phyloP scores from a whole-genome alignment of 2,329 filamentous ascomycete genomes.

The Dothistroma septosporum region DNA sequence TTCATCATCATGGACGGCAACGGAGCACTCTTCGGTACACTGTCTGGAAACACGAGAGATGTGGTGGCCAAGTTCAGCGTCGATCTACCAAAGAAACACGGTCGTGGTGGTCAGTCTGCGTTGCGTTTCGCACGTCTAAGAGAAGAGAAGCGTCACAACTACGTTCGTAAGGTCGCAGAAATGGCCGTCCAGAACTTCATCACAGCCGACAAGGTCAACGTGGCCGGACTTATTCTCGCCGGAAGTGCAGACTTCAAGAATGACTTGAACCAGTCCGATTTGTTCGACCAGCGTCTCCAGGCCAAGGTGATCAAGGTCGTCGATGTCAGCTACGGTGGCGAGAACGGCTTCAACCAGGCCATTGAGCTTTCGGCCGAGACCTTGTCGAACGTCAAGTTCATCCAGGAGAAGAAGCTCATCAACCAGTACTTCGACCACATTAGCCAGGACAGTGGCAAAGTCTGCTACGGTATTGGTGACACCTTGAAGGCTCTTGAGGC shows the following conservation, averaged over 20 bases:
- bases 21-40: conserved; percentile 90
- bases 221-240: conserved; percentile 88
- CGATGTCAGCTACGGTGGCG: conserved; percentile 96
- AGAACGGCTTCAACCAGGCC: conserved; percentile 99
- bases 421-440: conserved; percentile 99
- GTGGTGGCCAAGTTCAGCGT: conserved; percentile 97
- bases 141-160: conserved; percentile 99
- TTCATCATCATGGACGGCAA: conserved; percentile 99
- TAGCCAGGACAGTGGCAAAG: conserved; percentile 90
- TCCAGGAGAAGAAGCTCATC: conserved; percentile 99
- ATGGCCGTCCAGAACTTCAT: conserved; percentile 98
- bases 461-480: conserved; percentile 97
- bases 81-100: conserved; percentile 99
- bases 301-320: conserved; percentile 99
- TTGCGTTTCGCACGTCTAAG: conserved; percentile 98
- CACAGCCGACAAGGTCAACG: conserved; percentile 96
- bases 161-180: conserved; percentile 97
- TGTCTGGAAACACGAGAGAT: conserved; percentile 95
- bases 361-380: conserved; percentile 95
- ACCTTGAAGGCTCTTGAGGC: conserved; percentile 95
- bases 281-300: conserved; percentile 90
- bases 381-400: conserved; percentile 98
- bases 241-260: conserved; percentile 99
- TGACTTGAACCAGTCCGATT: conserved; percentile 92
- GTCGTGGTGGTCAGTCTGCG: conserved; percentile 98